Percentiles rank a stretch among this genome's conserved stretches.
These are phyloP conservation scores for Gynandropsis gynandra DNA, from an alignment of 345 rosid genomes.

Conservation along the genomic window DNA sequence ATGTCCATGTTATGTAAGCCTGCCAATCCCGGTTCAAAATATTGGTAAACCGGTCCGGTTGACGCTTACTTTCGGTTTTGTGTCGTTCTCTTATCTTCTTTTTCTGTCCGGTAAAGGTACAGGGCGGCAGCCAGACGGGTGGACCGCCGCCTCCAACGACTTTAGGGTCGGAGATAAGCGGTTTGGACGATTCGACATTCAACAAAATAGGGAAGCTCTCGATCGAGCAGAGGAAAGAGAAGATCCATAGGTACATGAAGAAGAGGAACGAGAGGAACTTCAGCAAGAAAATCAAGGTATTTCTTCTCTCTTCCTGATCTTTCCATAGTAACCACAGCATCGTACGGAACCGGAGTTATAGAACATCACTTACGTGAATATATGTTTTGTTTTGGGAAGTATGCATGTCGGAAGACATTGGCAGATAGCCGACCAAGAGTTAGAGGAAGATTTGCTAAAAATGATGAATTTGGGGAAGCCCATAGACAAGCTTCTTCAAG, in stretches of 20 bases:
- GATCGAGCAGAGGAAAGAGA: slow-evolving; percentile 80
- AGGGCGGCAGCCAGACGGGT: slow-evolving; percentile 19
- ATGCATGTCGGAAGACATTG: slow-evolving; percentile 91
- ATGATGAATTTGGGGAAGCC: slow-evolving; percentile 64
- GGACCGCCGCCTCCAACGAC: slow-evolving; percentile 27
- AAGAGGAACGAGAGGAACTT: slow-evolving; percentile 90
- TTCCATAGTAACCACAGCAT: slow-evolving; percentile 10
- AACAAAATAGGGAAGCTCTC: slow-evolving; percentile 71
- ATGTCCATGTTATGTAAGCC: no score
- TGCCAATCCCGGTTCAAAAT: neutral
- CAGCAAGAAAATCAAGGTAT: slow-evolving; percentile 95
- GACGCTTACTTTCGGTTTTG: neutral
- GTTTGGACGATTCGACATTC: slow-evolving; percentile 63
- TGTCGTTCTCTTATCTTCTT: neutral
- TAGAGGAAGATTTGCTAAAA: slow-evolving; percentile 92
- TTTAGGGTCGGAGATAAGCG: slow-evolving; percentile 35
- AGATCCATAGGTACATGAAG: slow-evolving; percentile 91
- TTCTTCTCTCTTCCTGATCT: neutral
- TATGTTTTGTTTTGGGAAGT: slow-evolving; percentile 32
- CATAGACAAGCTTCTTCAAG: slow-evolving; percentile 41
- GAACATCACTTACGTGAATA: neutral
- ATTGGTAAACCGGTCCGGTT: neutral
- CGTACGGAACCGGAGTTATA: slow-evolving; percentile 10
- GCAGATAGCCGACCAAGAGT: slow-evolving; percentile 95
- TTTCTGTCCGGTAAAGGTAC: slow-evolving; percentile 4